Evolutionary conservation across 345 rosid species (phyloP).

Genomic region (Hibiscus mutabilis): DNA sequence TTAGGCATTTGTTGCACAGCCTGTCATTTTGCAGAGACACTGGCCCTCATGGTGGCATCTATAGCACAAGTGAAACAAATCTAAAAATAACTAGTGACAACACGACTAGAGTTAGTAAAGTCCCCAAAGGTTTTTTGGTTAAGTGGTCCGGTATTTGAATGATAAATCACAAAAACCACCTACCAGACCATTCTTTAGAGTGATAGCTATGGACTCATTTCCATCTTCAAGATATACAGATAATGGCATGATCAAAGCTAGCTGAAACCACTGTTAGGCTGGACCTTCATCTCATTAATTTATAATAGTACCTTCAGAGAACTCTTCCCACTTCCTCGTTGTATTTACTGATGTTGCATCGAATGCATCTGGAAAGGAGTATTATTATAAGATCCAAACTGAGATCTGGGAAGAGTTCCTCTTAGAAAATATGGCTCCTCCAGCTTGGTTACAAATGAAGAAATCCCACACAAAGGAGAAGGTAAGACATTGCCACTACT

Average conservation of each 20-base stretch:
- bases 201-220: constrained; percentile 21
- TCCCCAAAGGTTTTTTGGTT: constrained; percentile 14
- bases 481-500: constrained; percentile 25
- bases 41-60: constrained; percentile 6
- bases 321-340: constrained; percentile 8
- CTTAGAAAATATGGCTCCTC: constrained; percentile 52
- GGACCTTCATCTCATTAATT: constrained; percentile 1
- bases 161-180: constrained; percentile 24
- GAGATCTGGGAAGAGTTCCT: constrained; percentile 41
- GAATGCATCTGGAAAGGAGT: constrained; percentile 37
- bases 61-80: constrained; percentile 12
- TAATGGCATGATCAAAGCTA: constrained; percentile 12
- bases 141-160: constrained; percentile 23
- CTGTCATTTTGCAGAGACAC: constrained; percentile 9
- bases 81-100: not conserved
- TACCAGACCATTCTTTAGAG: constrained; percentile 17
- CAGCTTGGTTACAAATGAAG: constrained; percentile 49
- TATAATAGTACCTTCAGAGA: constrained; percentile 15
- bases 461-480: constrained; percentile 45
- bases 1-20: constrained; percentile 5
- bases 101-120: not conserved
- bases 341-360: constrained; percentile 32
- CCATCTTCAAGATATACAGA: constrained; percentile 33
- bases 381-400: constrained; percentile 39
- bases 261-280: constrained; percentile 13